A percentile compares a stretch with the other conserved stretches of the same genome.
Conservation (phyloP, 192 early-diverging fungal genomes). For the Backusella tarrabulga region DNA sequence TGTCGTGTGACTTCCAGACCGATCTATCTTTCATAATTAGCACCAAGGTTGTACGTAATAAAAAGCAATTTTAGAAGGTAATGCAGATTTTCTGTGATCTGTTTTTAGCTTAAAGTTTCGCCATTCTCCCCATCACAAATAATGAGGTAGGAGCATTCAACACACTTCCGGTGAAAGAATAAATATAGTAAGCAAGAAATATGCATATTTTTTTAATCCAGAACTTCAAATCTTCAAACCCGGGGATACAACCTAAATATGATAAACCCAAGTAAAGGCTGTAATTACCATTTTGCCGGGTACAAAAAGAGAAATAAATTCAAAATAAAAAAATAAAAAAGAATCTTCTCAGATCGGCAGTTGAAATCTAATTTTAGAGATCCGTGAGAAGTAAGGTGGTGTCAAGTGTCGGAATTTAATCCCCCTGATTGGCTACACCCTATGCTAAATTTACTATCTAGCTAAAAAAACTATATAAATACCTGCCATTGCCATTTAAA, state of each 20-base stretch:
- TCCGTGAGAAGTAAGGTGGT: conserved; percentile 4
- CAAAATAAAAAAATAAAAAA: neutral
- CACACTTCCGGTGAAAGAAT: neutral
- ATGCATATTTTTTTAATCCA: neutral
- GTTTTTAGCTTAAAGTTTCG: conserved; percentile 2
- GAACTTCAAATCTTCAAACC: neutral
- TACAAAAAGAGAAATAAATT: neutral
- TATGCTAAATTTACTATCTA: neutral
- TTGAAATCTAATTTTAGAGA: conserved; percentile 7
- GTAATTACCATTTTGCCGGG: neutral
- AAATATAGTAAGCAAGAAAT: neutral
- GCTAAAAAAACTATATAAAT: conserved; percentile 4
- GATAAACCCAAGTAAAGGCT: neutral
- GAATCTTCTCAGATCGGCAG: neutral
- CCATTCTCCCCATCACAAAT: neutral
- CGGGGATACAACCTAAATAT: neutral
- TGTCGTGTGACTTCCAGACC: conserved; percentile 78
- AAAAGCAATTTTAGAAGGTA: conserved; percentile 70
- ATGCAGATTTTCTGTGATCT: neutral
- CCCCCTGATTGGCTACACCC: neutral
- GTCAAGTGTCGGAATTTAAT: conserved; percentile 3
- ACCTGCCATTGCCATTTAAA: neutral
- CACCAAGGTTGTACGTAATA: conserved; percentile 66
- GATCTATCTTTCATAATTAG: conserved; percentile 51
- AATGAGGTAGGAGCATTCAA: neutral